Percentiles rank a stretch among this genome's conserved stretches.
These are phyloP conservation scores for Dujonia santamariae DNA, from an alignment of 1,139 yeast species.

Conservation along the genomic window DNA sequence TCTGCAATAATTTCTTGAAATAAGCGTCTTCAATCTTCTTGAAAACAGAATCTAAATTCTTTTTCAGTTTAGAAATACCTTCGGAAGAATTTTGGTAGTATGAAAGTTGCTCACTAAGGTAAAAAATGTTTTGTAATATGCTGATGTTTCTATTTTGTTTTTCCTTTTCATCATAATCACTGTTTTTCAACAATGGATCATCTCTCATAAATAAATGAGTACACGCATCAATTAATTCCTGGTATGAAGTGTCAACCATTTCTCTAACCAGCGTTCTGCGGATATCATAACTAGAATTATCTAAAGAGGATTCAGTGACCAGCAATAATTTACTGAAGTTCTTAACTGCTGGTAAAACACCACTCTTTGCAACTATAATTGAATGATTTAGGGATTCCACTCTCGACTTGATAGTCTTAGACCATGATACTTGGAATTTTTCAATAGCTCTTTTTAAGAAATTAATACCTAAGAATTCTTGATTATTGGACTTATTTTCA, in stretches of 20 bases:
- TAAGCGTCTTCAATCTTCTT: constrained; percentile 37
- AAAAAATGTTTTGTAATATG: constrained; percentile 61
- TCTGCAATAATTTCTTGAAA: constrained; percentile 45
- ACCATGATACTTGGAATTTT: constrained; percentile 56
- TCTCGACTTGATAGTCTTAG: constrained; percentile 54
- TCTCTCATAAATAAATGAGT: constrained; percentile 37
- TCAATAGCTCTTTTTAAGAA: constrained; percentile 52
- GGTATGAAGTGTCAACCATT: constrained; percentile 42
- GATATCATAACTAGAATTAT: constrained; percentile 22
- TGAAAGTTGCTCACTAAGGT: constrained; percentile 50
- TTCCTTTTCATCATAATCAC: constrained; percentile 55
- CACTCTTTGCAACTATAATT: constrained; percentile 40
- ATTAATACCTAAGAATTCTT: constrained; percentile 58
- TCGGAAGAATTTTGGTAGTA: constrained; percentile 19
- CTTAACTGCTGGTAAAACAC: constrained; percentile 33
- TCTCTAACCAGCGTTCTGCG: constrained; percentile 28
- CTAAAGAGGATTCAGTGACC: constrained; percentile 32
- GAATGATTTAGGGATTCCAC: constrained; percentile 52
- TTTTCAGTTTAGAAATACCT: constrained; percentile 34
- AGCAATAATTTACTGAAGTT: constrained; percentile 33
- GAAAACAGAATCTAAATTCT: constrained; percentile 48
- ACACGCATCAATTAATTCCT: constrained; percentile 31
- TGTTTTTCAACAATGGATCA: constrained; percentile 44
- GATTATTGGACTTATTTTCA: constrained; percentile 50
- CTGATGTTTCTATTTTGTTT: constrained; percentile 56